Evolutionary conservation across 2,329 filamentous ascomycete species (phyloP), one percentile per base, ranked within the genome.

Genomic region (Fusarium chuoi): DNA sequence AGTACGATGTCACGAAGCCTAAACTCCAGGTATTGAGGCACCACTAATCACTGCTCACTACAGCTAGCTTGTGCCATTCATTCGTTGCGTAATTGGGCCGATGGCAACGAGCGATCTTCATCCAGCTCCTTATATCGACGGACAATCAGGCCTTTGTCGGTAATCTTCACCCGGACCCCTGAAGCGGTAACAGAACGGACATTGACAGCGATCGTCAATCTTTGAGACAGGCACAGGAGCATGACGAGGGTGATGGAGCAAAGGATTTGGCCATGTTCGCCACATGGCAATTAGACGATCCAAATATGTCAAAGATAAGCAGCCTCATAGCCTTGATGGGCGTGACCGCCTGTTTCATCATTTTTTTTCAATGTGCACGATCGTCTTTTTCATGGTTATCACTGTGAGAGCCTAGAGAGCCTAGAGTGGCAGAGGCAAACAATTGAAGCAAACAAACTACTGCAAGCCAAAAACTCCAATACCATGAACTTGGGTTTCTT

Each of bases 331-430:
- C 58, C 68, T 51, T 70, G 64, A 46, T 18, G 35, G 48, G 56
- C 54, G 56, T 61, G 60, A 65, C 63, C 56, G 68, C 68, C 38
- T 68, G 76, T 75, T 78, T 78, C 75, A 78, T 73, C 57, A 62
- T 65, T 68, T 61, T 63, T 65, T 68, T 61, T 63, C 51, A 56
- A 68, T 57, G 62, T 69, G 30, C 45, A 64, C 24, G 38, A 52
- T 69, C 62, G 22, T 61, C 41, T 39, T 48, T 18, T 33, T n/a
- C 30, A 55, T 39, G 38, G 44, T 39, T 35, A 48, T 49, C 41
- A 65, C 63, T 39, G 24, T 26, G 22, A 28, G 45, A 44, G 42
- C 15, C 42, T 44, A 44, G 22, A 28, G 45, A 44, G 42, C 15
- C 42, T 44, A 44, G 42, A 26, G n/a, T 39, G 54, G 59, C 35